Evolutionary conservation across 1,284 basidiomycete species (phyloP), one percentile per base, ranked within the genome.

Genomic region (Leccinum subfulvum): DNA sequence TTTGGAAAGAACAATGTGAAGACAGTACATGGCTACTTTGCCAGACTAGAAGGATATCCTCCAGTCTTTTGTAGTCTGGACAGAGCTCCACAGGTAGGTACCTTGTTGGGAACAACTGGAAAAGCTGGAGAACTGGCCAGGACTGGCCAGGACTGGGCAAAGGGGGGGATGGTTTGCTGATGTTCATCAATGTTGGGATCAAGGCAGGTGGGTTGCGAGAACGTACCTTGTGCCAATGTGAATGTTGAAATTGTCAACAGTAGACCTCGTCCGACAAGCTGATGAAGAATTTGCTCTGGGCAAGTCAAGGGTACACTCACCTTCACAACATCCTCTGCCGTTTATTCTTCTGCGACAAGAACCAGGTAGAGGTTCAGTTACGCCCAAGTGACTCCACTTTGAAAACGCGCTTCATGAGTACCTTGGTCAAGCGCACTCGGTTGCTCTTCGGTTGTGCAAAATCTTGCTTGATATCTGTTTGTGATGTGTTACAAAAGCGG

Each of bases 221-320:
- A 70, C 82, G 41, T 68, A 92, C 93, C 74, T 90, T 83, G 76
- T 96, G 39, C 97, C 90, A 57, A 98, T 87, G 69, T 94, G 89
- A 37, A 95, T 81, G 69, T 93, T 89, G 77, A 96, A 97, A 68
- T 87, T 90, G 67, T 96, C 91, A 71, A 72, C 95, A 91, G 77
- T 90, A 90, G 23, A 91, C 82, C 3, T 80, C 80, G 21, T 89
- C 84, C 92, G 95, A 65, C 2, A 37, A 56, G 18, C 23, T 14
- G 14, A 63, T 51, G 64, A 65, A 65, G 57, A 60, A 55, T 14
- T 26, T 39, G 8, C 18, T 30, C 41, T n/a, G 59, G 56, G 18
- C 55, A 57, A 23, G 47, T 21, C 26, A 41, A 54, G 44, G 8
- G 49, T 28, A 30, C 35, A 76, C 85, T 77, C 67, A 91, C 90